Evolutionary conservation across 78 protist genomes (phyloP), one percentile per base, ranked within the genome.

Genomic region (Dictyostelium citrinum): DNA sequence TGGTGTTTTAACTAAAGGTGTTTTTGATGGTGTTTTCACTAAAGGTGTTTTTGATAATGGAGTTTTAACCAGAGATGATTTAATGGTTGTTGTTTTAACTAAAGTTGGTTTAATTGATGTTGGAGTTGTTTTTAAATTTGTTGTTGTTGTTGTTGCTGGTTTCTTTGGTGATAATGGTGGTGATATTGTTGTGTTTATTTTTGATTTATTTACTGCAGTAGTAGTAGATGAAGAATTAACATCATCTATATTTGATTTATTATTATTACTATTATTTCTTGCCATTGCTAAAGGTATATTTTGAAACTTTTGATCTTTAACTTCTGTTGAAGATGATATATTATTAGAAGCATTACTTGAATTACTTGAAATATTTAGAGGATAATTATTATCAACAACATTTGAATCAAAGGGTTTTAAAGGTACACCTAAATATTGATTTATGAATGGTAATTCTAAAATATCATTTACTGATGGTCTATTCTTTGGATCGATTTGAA

Each of bases 401-500:
- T 31, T 68, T n/a, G 10, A 29, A 27, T 64, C 72, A 68, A 83
- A 93, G 12, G 74, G 72, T 77, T 78, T 43, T 46, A 58, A 43
- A 55, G 58, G 20, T 35, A 22, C 60, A 22, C 64, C 79, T 8
- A 91, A 80, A 46, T 95, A 85, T 24, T n/a, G 35, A 39, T 72
- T 74, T 5, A 97, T 31, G 78, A 91, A 58, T 17, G 96, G 95
- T 67, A 46, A 17, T 39, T 1, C 10, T 10, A 97, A 39, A 71
- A 97, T 90, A 8, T 75, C 58, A 6, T 84, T 77, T 64, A 97
- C 83, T 3, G 97, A 41, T 7, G 98, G 98, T 82, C 98, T 79
- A 20, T 83, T 17, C 11, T 41, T 39, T 20, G 98, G 98, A 55
- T 88, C 58, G 31, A 86, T 90, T 41, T 84, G 82, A 10, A 97